phyloP scores from a whole-genome alignment of 2,329 filamentous ascomycete genomes.

The Penicillium sp. region DNA sequence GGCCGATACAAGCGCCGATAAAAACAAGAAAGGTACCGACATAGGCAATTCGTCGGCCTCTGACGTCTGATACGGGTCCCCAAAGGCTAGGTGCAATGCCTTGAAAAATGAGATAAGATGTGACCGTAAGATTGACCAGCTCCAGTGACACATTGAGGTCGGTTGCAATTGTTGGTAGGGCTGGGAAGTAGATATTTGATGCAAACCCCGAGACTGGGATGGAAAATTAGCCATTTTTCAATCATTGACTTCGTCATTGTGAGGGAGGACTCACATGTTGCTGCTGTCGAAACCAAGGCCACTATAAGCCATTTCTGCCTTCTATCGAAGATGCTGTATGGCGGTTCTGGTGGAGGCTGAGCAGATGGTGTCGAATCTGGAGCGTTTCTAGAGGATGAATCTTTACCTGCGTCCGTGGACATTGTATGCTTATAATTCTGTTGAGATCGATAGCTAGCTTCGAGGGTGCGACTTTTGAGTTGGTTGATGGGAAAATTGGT shows the following conservation, averaged over 20 bases:
- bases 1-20: conserved; percentile 45
- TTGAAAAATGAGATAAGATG: conserved; percentile 52
- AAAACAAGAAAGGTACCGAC: conserved; percentile 46
- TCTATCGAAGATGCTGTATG: conserved; percentile 57
- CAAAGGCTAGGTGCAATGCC: conserved; percentile 49
- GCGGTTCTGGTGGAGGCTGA: conserved; percentile 25
- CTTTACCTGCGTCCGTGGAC: neutral
- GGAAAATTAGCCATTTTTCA: neutral
- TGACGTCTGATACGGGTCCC: conserved; percentile 46
- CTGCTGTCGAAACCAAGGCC: conserved; percentile 53
- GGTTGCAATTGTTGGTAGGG: conserved; percentile 45
- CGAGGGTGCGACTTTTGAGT: neutral
- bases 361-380: neutral
- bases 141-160: conserved; percentile 46
- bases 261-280: conserved; percentile 56
- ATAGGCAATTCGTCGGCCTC: conserved; percentile 47
- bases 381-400: neutral
- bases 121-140: conserved; percentile 51
- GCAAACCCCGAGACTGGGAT: conserved; percentile 46
- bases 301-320: conserved; percentile 56
- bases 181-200: conserved; percentile 54
- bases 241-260: too few species aligned
- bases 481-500: neutral
- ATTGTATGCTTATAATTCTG: neutral
- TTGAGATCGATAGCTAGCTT: neutral